Evolutionary conservation across 2,329 filamentous ascomycete species (phyloP).

Genomic region (Whalleya microplaca): DNA sequence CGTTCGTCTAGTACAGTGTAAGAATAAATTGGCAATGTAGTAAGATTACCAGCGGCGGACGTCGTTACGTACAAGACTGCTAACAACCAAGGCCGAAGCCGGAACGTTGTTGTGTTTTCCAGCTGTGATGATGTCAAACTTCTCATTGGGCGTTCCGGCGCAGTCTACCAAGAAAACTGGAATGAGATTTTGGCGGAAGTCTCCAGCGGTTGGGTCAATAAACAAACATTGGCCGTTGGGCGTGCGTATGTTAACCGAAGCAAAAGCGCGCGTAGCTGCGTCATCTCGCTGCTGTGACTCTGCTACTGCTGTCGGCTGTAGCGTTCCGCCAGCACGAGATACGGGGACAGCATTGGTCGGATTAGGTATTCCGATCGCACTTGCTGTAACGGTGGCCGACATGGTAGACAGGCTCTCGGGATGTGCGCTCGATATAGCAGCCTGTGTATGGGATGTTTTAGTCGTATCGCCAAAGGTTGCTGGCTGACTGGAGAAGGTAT

Average conservation of each 20-base stretch:
- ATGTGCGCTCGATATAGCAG: slow-evolving; percentile 10
- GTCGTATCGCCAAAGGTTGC: background rate
- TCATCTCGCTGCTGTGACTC: slow-evolving; percentile 52
- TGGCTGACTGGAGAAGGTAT: background rate
- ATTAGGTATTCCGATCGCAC: slow-evolving; percentile 33
- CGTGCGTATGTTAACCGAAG: slow-evolving; percentile 49
- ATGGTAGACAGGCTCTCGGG: slow-evolving; percentile 1
- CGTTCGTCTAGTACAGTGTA: slow-evolving; percentile 42
- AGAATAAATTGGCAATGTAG: slow-evolving; percentile 1
- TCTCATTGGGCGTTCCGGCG: slow-evolving; percentile 49
- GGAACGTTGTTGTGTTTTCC: slow-evolving; percentile 53
- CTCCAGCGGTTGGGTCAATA: slow-evolving; percentile 54
- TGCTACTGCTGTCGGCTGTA: slow-evolving; percentile 54
- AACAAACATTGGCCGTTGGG: slow-evolving; percentile 56
- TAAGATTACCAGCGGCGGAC: background rate
- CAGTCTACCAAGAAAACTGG: slow-evolving; percentile 51
- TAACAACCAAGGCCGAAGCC: slow-evolving; percentile 50
- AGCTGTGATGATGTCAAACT: slow-evolving; percentile 54
- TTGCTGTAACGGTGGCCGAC: background rate
- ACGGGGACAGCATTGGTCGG: slow-evolving; percentile 51
- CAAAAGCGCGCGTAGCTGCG: slow-evolving; percentile 51
- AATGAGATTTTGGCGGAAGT: slow-evolving; percentile 58
- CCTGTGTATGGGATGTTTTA: slow-evolving; percentile 2
- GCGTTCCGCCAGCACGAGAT: slow-evolving; percentile 52
- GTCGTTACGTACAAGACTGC: slow-evolving; percentile 43